Conservation (phyloP, 1,284 basidiomycete genomes). For the Golubevia pallescens region DNA sequence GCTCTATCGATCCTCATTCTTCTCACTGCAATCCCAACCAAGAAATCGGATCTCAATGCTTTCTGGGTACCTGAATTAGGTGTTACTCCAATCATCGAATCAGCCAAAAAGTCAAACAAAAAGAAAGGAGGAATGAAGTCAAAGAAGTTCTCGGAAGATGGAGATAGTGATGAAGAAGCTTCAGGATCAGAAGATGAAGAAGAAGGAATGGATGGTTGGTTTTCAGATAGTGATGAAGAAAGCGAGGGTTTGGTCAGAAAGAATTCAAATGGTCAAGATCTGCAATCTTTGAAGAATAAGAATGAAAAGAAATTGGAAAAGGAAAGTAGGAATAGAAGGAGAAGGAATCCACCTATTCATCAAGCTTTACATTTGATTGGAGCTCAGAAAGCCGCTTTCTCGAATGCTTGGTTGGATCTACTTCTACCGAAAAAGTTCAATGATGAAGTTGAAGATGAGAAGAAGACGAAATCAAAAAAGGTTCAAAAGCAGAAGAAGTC, state of each 20-base stretch:
- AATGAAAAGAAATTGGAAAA: not conserved
- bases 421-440: slow-evolving; percentile 29
- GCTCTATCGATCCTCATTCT: slow-evolving; percentile 34
- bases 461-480: not conserved
- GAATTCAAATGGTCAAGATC: not conserved
- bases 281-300: not conserved
- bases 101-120: slow-evolving; percentile 4
- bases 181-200: slow-evolving; percentile 29
- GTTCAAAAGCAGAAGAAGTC: not conserved
- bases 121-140: slow-evolving; percentile 12
- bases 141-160: slow-evolving; percentile 35
- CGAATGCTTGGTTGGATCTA: slow-evolving; percentile 49
- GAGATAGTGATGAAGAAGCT: slow-evolving; percentile 16
- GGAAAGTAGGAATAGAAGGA: slow-evolving; percentile 16
- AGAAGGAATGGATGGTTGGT: slow-evolving; percentile 45
- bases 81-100: not conserved
- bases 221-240: slow-evolving; percentile 53
- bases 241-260: slow-evolving; percentile 15
- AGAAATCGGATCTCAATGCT: slow-evolving; percentile 45
- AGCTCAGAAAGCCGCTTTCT: slow-evolving; percentile 44
- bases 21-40: slow-evolving; percentile 55
- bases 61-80: slow-evolving; percentile 44
- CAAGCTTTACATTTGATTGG: slow-evolving; percentile 35
- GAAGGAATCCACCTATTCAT: slow-evolving; percentile 21
- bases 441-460: not conserved